A percentile compares a stretch with the other conserved stretches of the same genome.
phyloP scores from a whole-genome alignment of 2,329 filamentous ascomycete species.

The Nigrospora sphaerica region DNA sequence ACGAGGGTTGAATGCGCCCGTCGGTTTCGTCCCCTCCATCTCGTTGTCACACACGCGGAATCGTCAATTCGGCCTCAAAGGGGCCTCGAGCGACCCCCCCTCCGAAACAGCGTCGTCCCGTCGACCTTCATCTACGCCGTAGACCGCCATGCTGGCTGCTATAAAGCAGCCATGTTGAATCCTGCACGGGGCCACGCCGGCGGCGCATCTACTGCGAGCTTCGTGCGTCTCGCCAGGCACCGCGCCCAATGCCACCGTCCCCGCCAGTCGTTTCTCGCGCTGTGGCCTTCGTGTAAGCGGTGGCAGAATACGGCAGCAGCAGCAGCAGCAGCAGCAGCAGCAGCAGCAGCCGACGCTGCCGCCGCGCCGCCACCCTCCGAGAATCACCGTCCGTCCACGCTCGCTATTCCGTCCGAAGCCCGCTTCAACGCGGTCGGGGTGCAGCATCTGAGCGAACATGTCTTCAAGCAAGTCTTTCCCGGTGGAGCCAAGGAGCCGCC shows the following conservation, averaged over 20 bases:
- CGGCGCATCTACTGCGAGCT: conserved; percentile 35
- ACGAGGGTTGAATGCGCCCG: too few relatives aligned
- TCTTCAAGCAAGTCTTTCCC: conserved; percentile 79
- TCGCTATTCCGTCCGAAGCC: conserved; percentile 43
- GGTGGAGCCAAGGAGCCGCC: conserved; percentile 48
- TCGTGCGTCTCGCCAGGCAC: conserved; percentile 44
- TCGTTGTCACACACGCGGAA: too few relatives aligned
- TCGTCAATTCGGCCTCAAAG: too few relatives aligned
- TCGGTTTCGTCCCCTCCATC: too few relatives aligned
- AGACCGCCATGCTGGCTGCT: conserved; percentile 13
- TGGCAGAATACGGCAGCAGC: conserved; percentile 34
- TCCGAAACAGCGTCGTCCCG: too few relatives aligned
- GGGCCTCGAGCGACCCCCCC: too few relatives aligned
- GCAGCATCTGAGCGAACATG: conserved; percentile 80
- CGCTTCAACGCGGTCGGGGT: conserved; percentile 91
- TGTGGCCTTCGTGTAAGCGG: conserved; percentile 25
- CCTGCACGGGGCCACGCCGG: conserved; percentile 28
- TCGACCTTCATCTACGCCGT: background rate
- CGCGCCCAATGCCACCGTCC: conserved; percentile 30
- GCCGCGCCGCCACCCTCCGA: conserved; percentile 8
- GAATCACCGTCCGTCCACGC: background rate
- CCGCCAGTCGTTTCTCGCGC: conserved; percentile 18
- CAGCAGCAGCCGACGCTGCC: conserved; percentile 37
- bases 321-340: conserved; percentile 15
- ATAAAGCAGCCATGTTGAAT: conserved; percentile 30